Evolutionary conservation across 352 stramenopile species (phyloP), one percentile per base, ranked within the genome.

Genomic region (Phytophthora cryptogea): DNA sequence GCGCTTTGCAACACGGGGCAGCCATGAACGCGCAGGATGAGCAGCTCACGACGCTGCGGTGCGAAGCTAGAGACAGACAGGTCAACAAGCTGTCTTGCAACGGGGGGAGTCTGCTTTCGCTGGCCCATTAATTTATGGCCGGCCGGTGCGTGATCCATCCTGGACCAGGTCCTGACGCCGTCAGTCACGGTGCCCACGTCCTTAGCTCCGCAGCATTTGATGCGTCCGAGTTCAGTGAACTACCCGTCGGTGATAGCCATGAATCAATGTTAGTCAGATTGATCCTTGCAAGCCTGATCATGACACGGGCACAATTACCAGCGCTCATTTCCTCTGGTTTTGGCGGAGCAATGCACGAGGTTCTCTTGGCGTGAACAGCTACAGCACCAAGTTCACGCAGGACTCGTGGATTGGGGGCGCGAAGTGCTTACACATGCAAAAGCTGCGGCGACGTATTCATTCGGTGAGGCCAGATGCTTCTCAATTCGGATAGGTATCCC

Each of bases 11-110:
- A 53, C 44, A 30, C 44, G 28, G 14, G 17, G 32, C 32, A 65
- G 49, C 49, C 57, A 59, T 41, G 32, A 47, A 41, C 26, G 48
- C 26, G 6, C 56, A 52, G 56, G 56, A 57, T 63, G 55, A 57
- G 55, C 37, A 8, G n/a, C 54, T 30, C 43, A 61, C 41, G 53
- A 59, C 11, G 27, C 27, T 37, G 27, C 26, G 49, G 26, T 32
- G 48, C 23, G 17, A 30, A 49, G 5, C 26, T 28, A 37, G 20
- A 51, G 31, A 52, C 52, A 59, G 36, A 20, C 52, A 28, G 8
- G 35, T 37, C 50, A 39, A 48, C 27, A 28, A 49, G 30, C 51
- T 23, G 42, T 26, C 17, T 58, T 58, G 52, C 6, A 27, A 39
- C 16, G 5, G 13, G 5, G 8, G 4, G 8, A 45, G 13, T 45